These are phyloP conservation scores for Cryptosporidium andersoni DNA, from an alignment of 169 alveolate species.

Conservation along the genomic window DNA sequence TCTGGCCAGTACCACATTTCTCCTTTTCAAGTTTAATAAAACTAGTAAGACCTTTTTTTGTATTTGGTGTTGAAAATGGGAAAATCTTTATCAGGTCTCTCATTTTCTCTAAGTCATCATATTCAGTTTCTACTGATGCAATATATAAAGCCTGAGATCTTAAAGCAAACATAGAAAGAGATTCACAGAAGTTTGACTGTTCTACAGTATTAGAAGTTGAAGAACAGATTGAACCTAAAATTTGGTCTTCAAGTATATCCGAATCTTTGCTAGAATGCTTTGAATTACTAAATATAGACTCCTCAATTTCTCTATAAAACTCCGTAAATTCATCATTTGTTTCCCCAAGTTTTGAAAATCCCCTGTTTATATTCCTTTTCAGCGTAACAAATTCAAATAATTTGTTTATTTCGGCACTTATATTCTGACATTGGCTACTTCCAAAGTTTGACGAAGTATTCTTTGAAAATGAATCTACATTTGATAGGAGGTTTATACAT, in stretches of 20 bases:
- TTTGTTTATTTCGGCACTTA: neutral
- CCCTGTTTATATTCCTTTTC: neutral
- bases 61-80: neutral
- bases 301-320: slow-evolving; percentile 12
- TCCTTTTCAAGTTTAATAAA: slow-evolving; percentile 40
- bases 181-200: slow-evolving; percentile 34
- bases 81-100: slow-evolving; percentile 1
- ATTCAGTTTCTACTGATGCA: slow-evolving; percentile 52
- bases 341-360: neutral
- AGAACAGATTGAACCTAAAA: neutral
- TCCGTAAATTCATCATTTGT: neutral
- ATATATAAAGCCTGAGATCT: slow-evolving; percentile 52
- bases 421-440: neutral
- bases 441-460: neutral
- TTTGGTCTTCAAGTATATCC: neutral
- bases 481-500: slow-evolving; percentile 32
- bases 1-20: neutral
- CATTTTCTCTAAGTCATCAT: slow-evolving; percentile 34
- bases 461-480: slow-evolving; percentile 35
- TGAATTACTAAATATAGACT: neutral
- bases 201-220: neutral
- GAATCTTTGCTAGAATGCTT: too few relatives aligned
- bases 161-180: slow-evolving; percentile 47
- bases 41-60: slow-evolving; percentile 29
- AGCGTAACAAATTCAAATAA: neutral